phyloP scores from a whole-genome alignment of 129 eudicot species.

The Ambrosia trifida region DNA sequence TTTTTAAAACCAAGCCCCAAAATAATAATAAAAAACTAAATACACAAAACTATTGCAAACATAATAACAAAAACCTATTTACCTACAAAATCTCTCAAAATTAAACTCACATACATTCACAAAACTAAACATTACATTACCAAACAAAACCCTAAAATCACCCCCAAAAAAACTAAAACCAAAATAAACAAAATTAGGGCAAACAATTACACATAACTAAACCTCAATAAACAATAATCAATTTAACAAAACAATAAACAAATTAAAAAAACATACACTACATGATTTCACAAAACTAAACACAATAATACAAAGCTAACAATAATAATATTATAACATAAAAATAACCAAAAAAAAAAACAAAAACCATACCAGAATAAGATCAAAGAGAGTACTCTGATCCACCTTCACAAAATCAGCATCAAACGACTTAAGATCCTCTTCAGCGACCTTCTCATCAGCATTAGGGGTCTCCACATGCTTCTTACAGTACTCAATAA shows the following conservation, averaged over 20 bases:
- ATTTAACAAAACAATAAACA: background rate
- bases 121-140: background rate
- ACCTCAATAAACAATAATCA: background rate
- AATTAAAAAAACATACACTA: background rate
- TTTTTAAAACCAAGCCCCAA: too few species aligned
- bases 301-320: too few species aligned
- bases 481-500: constrained; percentile 74
- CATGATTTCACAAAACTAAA: too few species aligned
- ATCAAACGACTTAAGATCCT: constrained; percentile 58
- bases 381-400: constrained; percentile 63
- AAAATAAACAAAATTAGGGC: constrained; percentile 1
- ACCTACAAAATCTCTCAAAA: constrained; percentile 7
- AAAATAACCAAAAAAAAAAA: background rate
- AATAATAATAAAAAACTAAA: too few species aligned
- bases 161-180: background rate
- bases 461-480: constrained; percentile 52
- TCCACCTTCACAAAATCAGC: constrained; percentile 68
- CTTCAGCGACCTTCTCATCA: constrained; percentile 48
- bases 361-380: constrained; percentile 48
- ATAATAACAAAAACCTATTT: background rate
- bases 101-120: background rate
- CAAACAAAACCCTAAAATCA: constrained; percentile 12
- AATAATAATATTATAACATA: background rate
- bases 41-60: too few species aligned
- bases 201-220: background rate